Evolutionary conservation across 768 basidiomycete genomes (phyloP).

Genomic region (Auricularia heimuer): DNA sequence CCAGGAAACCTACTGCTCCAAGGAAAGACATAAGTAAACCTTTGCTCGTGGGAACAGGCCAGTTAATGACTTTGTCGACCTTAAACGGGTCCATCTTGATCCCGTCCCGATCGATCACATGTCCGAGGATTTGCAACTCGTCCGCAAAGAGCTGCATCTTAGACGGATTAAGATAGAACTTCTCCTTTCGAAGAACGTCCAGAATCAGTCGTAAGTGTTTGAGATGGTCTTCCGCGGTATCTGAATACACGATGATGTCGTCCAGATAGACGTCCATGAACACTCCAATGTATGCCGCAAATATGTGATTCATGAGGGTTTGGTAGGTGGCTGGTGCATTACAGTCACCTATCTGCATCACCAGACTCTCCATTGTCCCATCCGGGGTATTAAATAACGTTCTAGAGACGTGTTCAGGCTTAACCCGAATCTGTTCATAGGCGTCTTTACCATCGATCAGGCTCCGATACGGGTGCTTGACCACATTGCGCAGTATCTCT

Average conservation of each 20-base stretch:
- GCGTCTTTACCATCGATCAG: slow-evolving; percentile 12
- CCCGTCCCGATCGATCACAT: slow-evolving; percentile 22
- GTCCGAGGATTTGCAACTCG: slow-evolving; percentile 22
- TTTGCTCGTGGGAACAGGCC: slow-evolving; percentile 19
- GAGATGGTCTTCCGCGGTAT: slow-evolving; percentile 25
- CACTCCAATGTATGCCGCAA: slow-evolving; percentile 11
- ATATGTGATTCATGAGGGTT: slow-evolving; percentile 12
- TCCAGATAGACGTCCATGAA: slow-evolving; percentile 16
- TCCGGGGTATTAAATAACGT: slow-evolving; percentile 12
- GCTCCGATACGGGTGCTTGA: slow-evolving; percentile 3
- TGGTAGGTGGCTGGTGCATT: slow-evolving; percentile 15
- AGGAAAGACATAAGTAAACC: slow-evolving; percentile 29
- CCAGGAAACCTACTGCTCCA: slow-evolving; percentile 24
- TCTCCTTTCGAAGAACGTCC: slow-evolving; percentile 7
- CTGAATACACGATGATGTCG: slow-evolving; percentile 18
- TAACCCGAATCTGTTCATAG: slow-evolving; percentile 13
- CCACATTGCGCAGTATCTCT: slow-evolving; percentile 3
- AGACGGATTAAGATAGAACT: slow-evolving; percentile 6
- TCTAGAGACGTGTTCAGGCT: slow-evolving; percentile 9
- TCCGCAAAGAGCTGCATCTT: slow-evolving; percentile 11
- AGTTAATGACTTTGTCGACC: slow-evolving; percentile 18
- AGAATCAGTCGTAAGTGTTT: slow-evolving; percentile 9
- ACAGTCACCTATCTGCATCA: slow-evolving; percentile 15
- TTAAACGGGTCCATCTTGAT: slow-evolving; percentile 13
- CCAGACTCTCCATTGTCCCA: slow-evolving; percentile 14